Evolutionary conservation across 2,329 filamentous ascomycete genomes (phyloP), one percentile per base, ranked within the genome.

Genomic region (Claviceps digitariae): DNA sequence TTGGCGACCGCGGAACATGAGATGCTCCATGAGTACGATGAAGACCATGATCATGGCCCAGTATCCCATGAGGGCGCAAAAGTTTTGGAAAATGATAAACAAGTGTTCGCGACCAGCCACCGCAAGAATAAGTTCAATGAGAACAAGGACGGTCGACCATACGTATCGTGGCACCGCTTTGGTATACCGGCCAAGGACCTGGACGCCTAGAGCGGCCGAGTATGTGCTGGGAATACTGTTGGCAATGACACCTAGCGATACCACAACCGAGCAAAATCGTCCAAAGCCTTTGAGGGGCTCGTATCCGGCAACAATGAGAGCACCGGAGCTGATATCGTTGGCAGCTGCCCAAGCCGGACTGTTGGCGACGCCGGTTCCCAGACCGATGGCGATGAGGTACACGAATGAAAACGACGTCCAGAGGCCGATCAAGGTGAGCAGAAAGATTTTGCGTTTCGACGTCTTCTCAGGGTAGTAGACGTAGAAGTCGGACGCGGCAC

Each of bases 401-500:
- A 86, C 72, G 1, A 91, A 77, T 1, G 86, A 82, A 57, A 87
- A 69, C 1, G 65, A 54, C 3, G 58, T 51, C 57, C 86, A 78
- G 15, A 93, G 73, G 10, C 87, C 87, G 25, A 72, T 64, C 65
- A 82, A 87, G 31, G 86, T 86, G 63, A 81, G 82, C 55, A 78
- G 60, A 67, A 90, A 91, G 56, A 90, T 74, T 56, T 81, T 81
- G 44, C 65, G 65, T 23, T 79, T 75, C 31, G 77, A 77, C 43
- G 81, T 80, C 25, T 68, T 73, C 2, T 74, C 71, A 0, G 86
- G 85, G 61, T 90, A 86, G 67, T 90, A 90, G 50, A 88, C 84
- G 23, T 84, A 88, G 66, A 90, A 91, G 63, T 91, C 87, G 9
- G 85, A 83, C 0, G 86, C 85, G 55, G 83, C 86, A 7, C 78